Evolutionary conservation across 2,329 filamentous ascomycete species (phyloP), one percentile per base, ranked within the genome.

Genomic region (Aureobasidium sp.): DNA sequence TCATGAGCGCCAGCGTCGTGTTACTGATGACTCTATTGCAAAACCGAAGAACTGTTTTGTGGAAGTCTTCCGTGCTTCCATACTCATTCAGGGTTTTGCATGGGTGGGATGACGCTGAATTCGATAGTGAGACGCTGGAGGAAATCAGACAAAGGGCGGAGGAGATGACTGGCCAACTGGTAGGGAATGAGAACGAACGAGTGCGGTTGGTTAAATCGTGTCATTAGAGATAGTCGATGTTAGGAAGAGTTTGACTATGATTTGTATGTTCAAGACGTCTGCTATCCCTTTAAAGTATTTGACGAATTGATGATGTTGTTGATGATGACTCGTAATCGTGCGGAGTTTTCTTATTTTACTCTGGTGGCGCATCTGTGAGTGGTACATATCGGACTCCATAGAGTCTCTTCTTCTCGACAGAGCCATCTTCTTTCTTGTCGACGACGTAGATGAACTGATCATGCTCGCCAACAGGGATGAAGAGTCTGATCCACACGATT

Each of bases 311-410:
- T 4, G 36, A 11, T 42, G 17, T 20, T 34, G 22, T 6, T 11
- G 20, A n/a, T 34, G 17, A 8, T 42, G 37, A 27, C 9, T 25
- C 11, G 5, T 27, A 4, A 8, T 15, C 8, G 27, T 34, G 39
- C n/a, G 12, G 5, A 52, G 27, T 2, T 12, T n/a, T 8, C 12
- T 14, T 58, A 6, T 20, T n/a, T 64, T 34, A 66, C 34, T 64
- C 66, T 37, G 41, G 69, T 11, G 87, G 87, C 25, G 87, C 82
- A 76, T 91, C 87, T 5, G 87, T 90, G 74, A 92, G 75, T 4
- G 88, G 88, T 63, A 93, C 89, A 77, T 93, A 93, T 66, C 84
- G 78, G 45, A 93, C 89, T 0, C 85, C 87, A 72, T 87, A 89
- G 65, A 87, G 68, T 74, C 79, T 85, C 74, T 81, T 81, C 76